A percentile compares a stretch with the other conserved stretches of the same genome.
Evolutionary conservation across 352 stramenopile genomes (phyloP).

Genomic region (Globisporangium spinosum): DNA sequence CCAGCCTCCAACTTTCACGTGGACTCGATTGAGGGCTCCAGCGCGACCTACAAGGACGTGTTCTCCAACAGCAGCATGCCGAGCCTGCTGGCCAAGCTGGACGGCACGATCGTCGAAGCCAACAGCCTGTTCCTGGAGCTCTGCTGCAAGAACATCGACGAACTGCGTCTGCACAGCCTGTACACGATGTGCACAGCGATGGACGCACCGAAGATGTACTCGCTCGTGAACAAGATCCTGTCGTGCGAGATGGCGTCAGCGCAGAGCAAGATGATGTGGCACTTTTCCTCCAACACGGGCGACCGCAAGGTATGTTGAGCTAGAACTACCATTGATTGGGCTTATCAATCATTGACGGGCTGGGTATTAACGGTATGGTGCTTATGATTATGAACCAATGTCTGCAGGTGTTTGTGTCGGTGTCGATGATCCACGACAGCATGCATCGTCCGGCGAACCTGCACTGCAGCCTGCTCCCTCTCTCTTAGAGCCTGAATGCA

Average conservation of each 20-base stretch:
- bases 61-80: slow-evolving; percentile 80
- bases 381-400: slow-evolving; percentile 3
- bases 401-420: slow-evolving; percentile 69
- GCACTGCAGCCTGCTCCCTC: slow-evolving; percentile 72
- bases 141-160: slow-evolving; percentile 76
- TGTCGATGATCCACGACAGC: slow-evolving; percentile 80
- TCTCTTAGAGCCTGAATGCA: slow-evolving; percentile 37
- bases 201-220: slow-evolving; percentile 81
- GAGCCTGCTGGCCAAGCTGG: slow-evolving; percentile 67
- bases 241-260: slow-evolving; percentile 72
- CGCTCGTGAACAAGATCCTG: slow-evolving; percentile 70
- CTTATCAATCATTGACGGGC: neutral
- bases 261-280: slow-evolving; percentile 86
- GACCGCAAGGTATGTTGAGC: slow-evolving; percentile 58
- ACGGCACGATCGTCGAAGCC: slow-evolving; percentile 76
- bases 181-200: slow-evolving; percentile 79
- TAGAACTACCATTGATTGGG: neutral
- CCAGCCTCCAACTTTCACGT: slow-evolving; percentile 21
- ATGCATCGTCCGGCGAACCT: slow-evolving; percentile 73
- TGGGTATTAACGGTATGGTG: slow-evolving; percentile 1
- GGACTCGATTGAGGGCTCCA: slow-evolving; percentile 57
- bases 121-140: slow-evolving; percentile 77
- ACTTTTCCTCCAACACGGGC: slow-evolving; percentile 56
- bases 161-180: slow-evolving; percentile 68
- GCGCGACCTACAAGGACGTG: slow-evolving; percentile 66